A percentile compares a stretch with the other conserved stretches of the same genome.
Conservation (phyloP, 352 stramenopile genomes). For the Hyaloperonospora brassicae region DNA sequence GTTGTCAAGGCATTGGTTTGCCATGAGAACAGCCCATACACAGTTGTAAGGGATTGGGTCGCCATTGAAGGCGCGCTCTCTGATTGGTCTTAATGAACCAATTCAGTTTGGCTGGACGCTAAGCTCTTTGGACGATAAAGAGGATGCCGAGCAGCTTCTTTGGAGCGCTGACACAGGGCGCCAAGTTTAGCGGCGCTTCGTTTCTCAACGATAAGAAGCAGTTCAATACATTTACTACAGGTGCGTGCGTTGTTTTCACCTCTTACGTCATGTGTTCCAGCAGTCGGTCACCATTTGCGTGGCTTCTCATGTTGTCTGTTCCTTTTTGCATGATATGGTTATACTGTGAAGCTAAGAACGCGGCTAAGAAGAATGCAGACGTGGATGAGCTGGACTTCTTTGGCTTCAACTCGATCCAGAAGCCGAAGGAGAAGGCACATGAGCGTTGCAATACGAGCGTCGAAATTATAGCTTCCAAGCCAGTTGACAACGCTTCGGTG, state of each 20-base stretch:
- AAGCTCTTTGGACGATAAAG: conserved; percentile 4
- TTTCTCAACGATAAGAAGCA: conserved; percentile 52
- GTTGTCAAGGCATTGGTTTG: too few species aligned
- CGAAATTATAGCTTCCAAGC: conserved; percentile 49
- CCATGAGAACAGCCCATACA: too few species aligned
- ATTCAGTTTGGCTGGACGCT: conserved; percentile 17
- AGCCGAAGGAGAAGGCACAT: conserved; percentile 26
- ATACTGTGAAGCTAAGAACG: conserved; percentile 14
- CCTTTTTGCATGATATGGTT: conserved; percentile 2
- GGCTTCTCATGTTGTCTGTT: background rate
- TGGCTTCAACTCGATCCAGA: conserved; percentile 46
- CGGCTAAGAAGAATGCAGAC: conserved; percentile 16
- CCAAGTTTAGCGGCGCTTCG: conserved; percentile 51
- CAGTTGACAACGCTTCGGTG: conserved; percentile 42
- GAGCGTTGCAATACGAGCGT: conserved; percentile 59
- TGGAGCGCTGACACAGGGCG: conserved; percentile 55
- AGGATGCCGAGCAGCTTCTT: conserved; percentile 62
- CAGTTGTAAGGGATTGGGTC: too few species aligned
- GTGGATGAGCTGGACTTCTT: conserved; percentile 73
- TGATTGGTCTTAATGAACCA: too few species aligned
- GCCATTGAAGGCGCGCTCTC: too few species aligned
- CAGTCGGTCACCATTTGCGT: background rate
- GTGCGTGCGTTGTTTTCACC: conserved; percentile 2
- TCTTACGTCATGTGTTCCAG: background rate
- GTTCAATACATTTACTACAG: conserved; percentile 32